Evolutionary conservation across 305 asterid genomes (phyloP).

Genomic region (Fraxinus velutina): DNA sequence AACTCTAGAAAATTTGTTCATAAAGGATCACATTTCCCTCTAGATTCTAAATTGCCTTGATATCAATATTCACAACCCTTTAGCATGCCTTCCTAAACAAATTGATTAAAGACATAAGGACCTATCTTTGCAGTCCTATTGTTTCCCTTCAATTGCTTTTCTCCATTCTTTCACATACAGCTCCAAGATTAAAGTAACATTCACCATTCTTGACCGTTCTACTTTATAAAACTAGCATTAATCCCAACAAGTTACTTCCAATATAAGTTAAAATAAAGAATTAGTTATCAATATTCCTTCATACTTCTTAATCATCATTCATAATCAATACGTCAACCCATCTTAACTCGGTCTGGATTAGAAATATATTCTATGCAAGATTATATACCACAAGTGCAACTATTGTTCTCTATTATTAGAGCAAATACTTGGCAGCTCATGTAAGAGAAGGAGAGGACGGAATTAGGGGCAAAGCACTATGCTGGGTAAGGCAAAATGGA

Average conservation of each 20-base stretch:
- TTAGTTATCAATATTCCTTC: neutral
- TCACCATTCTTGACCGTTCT: neutral
- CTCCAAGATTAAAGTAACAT: neutral
- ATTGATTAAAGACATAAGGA: neutral
- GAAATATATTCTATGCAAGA: neutral
- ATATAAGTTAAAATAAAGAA: neutral
- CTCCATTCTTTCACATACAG: neutral
- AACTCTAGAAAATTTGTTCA: neutral
- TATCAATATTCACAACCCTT: neutral
- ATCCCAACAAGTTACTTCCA: neutral
- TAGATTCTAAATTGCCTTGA: neutral
- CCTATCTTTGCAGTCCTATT: neutral
- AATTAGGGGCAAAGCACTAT: neutral
- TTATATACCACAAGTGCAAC: neutral
- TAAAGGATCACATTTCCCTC: neutral
- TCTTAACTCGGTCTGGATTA: neutral
- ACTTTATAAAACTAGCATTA: neutral
- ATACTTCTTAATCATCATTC: neutral
- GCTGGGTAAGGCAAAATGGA: neutral
- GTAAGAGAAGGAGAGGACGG: neutral
- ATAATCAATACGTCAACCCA: neutral
- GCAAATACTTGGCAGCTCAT: neutral
- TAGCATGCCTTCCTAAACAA: neutral
- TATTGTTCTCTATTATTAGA: neutral
- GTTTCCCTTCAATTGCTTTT: neutral